phyloP scores from a whole-genome alignment of 306 rosid genomes.

The Inga leiocalycina region DNA sequence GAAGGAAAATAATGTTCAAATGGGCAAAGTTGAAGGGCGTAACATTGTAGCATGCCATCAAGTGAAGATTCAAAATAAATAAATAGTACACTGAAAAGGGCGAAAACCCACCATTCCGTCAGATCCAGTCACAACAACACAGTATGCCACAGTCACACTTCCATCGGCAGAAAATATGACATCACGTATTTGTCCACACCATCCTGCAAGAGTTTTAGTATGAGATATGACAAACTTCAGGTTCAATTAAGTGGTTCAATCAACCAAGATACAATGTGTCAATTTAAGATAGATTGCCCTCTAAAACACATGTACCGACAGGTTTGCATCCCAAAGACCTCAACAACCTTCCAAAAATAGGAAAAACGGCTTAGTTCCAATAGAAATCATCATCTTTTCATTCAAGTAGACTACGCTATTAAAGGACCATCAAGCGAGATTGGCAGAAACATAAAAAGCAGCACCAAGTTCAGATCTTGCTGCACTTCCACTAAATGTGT shows the following conservation, averaged over 20 bases:
- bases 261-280: background rate
- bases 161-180: conserved; percentile 92
- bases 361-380: background rate
- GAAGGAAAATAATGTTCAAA: conserved; percentile 6
- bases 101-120: conserved; percentile 80
- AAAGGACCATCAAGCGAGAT: no score
- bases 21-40: no score
- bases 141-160: conserved; percentile 87
- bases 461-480: no score
- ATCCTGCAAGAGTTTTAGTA: conserved; percentile 54
- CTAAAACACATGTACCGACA: background rate
- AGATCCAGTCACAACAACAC: conserved; percentile 92
- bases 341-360: background rate
- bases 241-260: background rate
- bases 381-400: no score
- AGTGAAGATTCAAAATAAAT: conserved; percentile 1
- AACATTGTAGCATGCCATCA: background rate
- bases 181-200: conserved; percentile 98
- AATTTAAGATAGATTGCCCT: background rate
- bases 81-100: background rate
- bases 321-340: background rate
- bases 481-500: no score
- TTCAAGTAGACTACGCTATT: no score
- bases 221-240: background rate
- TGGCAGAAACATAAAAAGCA: no score